Conservation (phyloP, 2,329 filamentous ascomycete genomes). For the Taxawa tesnikishii region DNA sequence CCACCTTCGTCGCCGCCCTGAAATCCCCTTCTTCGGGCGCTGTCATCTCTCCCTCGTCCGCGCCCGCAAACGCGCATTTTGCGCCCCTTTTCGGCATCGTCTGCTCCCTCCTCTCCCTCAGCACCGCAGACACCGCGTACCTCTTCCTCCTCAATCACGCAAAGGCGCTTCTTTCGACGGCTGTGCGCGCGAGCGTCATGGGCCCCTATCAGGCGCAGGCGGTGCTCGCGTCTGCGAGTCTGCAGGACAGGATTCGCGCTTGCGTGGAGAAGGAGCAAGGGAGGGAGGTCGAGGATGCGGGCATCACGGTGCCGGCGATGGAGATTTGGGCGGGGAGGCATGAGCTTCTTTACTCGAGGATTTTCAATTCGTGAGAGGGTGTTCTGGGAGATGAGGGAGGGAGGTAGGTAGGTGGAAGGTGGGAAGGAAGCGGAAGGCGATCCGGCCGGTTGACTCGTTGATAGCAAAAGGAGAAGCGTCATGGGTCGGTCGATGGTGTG, state of each 20-base stretch:
- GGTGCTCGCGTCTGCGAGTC: conserved; percentile 49
- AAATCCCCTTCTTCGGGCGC: neutral
- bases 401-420: too few species aligned
- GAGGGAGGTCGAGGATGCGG: conserved; percentile 50
- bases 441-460: too few species aligned
- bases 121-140: conserved; percentile 53
- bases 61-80: conserved; percentile 55
- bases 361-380: conserved; percentile 77
- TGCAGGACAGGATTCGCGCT: conserved; percentile 45
- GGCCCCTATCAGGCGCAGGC: conserved; percentile 72
- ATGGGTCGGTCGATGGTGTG: too few species aligned
- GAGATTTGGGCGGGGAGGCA: conserved; percentile 76
- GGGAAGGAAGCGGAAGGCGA: too few species aligned
- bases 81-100: conserved; percentile 60
- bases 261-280: conserved; percentile 50
- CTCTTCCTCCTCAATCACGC: conserved; percentile 66
- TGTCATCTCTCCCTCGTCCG: conserved; percentile 2
- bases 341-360: conserved; percentile 71
- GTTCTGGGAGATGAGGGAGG: too few species aligned
- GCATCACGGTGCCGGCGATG: conserved; percentile 64
- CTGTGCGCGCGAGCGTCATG: conserved; percentile 63
- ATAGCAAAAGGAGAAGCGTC: too few species aligned
- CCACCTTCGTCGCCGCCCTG: neutral
- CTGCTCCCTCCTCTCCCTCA: conserved; percentile 48
- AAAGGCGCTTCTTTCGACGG: conserved; percentile 64